These are phyloP conservation scores for Akebia trifoliata DNA, from an alignment of 164 flowering plant genomes.

Conservation along the genomic window DNA sequence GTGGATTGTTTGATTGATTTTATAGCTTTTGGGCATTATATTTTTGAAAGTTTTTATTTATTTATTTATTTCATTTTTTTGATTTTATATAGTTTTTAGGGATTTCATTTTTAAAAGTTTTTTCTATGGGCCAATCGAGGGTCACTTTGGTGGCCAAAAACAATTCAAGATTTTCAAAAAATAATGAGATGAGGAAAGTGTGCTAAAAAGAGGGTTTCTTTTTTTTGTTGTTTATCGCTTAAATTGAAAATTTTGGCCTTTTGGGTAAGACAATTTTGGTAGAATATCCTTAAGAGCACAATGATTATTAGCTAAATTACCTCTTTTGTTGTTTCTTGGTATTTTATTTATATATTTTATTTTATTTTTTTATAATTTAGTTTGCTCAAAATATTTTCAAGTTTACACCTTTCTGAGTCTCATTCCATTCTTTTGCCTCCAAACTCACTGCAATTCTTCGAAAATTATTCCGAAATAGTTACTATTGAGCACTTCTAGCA, in stretches of 20 bases:
- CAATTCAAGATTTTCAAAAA: no score
- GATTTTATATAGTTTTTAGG: no score
- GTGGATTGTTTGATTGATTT: no score
- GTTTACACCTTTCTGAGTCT: not conserved
- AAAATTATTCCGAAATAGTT: not conserved
- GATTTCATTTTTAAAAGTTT: no score
- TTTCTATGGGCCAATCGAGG: no score
- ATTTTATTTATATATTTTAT: not conserved
- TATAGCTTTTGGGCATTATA: no score
- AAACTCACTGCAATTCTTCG: conserved; percentile 1
- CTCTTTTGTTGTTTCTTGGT: not conserved
- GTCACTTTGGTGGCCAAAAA: no score
- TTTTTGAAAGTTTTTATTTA: no score
- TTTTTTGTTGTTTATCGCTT: not conserved
- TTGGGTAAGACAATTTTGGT: not conserved
- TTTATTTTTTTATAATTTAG: not conserved
- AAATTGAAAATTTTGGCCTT: not conserved
- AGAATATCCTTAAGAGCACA: not conserved
- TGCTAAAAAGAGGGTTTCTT: not conserved
- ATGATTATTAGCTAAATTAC: not conserved
- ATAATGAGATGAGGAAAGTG: no score
- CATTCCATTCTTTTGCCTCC: not conserved
- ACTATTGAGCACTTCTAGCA: not conserved
- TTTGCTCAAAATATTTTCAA: not conserved
- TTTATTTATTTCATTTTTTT: no score